Percentiles rank a stretch among this genome's conserved stretches.
Evolutionary conservation across 2,329 filamentous ascomycete species (phyloP).

Genomic region (Ophiostoma pallidulum): DNA sequence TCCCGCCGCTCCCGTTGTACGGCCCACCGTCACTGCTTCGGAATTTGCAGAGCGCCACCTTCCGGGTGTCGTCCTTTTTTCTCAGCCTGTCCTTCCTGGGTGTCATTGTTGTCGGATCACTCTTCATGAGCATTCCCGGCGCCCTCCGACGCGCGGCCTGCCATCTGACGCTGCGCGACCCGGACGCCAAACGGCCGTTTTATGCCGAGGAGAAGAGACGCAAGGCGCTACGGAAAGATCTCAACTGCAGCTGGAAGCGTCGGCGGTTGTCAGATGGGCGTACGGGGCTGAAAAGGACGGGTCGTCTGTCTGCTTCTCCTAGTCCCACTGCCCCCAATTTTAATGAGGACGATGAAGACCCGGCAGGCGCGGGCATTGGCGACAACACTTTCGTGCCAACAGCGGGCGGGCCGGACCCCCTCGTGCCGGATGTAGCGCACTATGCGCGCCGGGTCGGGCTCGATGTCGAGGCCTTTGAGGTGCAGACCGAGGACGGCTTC

Average conservation of each 20-base stretch:
- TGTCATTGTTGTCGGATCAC: conserved; percentile 64
- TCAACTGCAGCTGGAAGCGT: conserved; percentile 54
- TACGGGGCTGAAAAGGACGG: conserved; percentile 2
- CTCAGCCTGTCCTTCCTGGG: conserved; percentile 69
- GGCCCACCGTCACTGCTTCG: conserved; percentile 61
- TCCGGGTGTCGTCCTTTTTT: conserved; percentile 60
- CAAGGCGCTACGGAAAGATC: conserved; percentile 44
- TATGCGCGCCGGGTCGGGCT: conserved; percentile 83
- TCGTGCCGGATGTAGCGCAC: conserved; percentile 71
- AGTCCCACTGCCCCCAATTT: no score
- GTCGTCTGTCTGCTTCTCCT: no score
- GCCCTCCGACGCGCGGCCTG: conserved; percentile 40
- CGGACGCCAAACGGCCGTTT: conserved; percentile 55
- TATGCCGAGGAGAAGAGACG: conserved; percentile 61
- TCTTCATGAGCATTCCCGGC: conserved; percentile 55
- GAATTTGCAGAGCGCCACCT: conserved; percentile 54
- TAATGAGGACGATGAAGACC: conserved; percentile 32
- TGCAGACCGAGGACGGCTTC: conserved; percentile 91
- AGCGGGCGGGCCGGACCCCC: conserved; percentile 70
- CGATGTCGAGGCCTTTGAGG: conserved; percentile 71
- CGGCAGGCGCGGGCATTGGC: conserved; percentile 14
- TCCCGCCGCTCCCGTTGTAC: conserved; percentile 76
- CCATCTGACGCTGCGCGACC: conserved; percentile 49
- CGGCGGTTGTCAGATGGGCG: conserved; percentile 28
- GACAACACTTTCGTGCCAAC: conserved; percentile 53